Evolutionary conservation across 1,284 basidiomycete genomes (phyloP).

Genomic region (Ustilago shanxiensis): DNA sequence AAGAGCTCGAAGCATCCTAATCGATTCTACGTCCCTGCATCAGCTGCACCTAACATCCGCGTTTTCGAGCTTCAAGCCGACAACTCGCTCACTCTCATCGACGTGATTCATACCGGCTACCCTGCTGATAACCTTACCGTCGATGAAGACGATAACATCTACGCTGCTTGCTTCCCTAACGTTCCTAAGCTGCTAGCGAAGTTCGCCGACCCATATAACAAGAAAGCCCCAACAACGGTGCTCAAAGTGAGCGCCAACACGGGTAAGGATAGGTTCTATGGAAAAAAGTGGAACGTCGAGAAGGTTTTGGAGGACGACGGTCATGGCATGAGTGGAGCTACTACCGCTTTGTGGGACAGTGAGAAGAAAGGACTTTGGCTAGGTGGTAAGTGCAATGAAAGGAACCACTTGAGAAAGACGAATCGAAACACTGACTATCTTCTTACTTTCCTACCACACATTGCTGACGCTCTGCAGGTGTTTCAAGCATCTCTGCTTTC

Average conservation of each 20-base stretch:
- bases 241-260: constrained; percentile 53
- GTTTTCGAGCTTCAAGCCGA: constrained; percentile 58
- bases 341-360: constrained; percentile 42
- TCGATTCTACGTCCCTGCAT: constrained; percentile 42
- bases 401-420: background rate
- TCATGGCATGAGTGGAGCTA: constrained; percentile 29
- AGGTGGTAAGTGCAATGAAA: constrained; percentile 21
- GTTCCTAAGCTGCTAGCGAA: constrained; percentile 38
- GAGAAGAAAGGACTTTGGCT: constrained; percentile 30
- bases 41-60: constrained; percentile 41
- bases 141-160: constrained; percentile 53
- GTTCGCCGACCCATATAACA: constrained; percentile 44
- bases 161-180: constrained; percentile 49
- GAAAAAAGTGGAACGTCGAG: constrained; percentile 60
- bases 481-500: constrained; percentile 25
- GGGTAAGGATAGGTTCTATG: constrained; percentile 54
- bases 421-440: background rate
- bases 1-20: constrained; percentile 29
- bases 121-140: constrained; percentile 57
- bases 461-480: constrained; percentile 5
- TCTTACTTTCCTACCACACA: too few species aligned
- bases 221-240: constrained; percentile 39
- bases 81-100: constrained; percentile 42
- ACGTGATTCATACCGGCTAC: constrained; percentile 53
- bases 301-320: constrained; percentile 59